These are phyloP conservation scores for Ceratobasidium sp. DNA, from an alignment of 1,284 basidiomycete genomes.

Conservation along the genomic window DNA sequence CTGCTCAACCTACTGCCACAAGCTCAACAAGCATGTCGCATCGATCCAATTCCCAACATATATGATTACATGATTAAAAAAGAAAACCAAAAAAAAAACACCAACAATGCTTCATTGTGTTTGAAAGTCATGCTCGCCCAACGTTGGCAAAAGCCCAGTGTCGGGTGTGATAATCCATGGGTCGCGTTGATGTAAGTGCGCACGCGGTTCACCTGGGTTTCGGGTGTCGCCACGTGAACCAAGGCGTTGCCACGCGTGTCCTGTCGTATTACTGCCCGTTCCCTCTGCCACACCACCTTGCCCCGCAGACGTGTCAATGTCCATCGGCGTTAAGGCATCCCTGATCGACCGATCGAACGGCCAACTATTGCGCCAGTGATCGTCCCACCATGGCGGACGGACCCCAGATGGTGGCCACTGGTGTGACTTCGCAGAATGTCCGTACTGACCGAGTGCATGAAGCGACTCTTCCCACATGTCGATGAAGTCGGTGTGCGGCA, in stretches of 20 bases:
- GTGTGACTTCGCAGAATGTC: not conserved
- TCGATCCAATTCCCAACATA: too few species aligned
- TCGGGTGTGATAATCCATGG: not conserved
- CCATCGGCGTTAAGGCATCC: not conserved
- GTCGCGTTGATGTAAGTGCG: not conserved
- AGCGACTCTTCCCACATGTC: constrained; percentile 11
- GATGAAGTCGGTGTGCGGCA: not conserved
- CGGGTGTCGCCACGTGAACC: not conserved
- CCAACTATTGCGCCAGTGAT: constrained; percentile 5
- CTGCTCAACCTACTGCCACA: too few species aligned
- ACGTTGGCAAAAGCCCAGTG: not conserved
- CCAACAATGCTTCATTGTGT: too few species aligned
- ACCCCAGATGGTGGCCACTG: not conserved
- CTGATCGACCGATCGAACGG: constrained; percentile 1
- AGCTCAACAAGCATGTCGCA: too few species aligned
- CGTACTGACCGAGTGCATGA: not conserved
- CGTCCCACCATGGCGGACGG: constrained; percentile 1
- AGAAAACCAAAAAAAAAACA: too few species aligned
- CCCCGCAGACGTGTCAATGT: not conserved
- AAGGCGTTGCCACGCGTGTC: not conserved
- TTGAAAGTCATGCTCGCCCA: not conserved
- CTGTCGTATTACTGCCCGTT: not conserved
- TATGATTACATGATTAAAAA: too few species aligned
- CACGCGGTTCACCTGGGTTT: not conserved
- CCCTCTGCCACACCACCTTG: too few species aligned